phyloP scores from a whole-genome alignment of 805 yeast species.

The Starmerella lactis-condensi region DNA sequence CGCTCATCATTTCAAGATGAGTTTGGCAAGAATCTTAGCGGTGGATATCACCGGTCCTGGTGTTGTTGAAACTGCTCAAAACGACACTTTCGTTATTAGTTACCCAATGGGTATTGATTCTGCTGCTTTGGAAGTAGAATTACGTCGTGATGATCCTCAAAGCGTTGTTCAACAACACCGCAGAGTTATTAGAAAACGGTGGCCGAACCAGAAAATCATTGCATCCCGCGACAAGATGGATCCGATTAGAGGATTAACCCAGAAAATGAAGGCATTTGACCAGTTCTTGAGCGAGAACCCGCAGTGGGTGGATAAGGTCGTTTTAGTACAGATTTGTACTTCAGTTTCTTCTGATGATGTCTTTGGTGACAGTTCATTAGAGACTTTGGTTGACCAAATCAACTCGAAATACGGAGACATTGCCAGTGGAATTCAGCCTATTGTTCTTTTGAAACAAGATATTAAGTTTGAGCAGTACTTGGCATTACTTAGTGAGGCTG shows the following conservation, averaged over 20 bases:
- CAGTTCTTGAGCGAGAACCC: conserved; percentile 56
- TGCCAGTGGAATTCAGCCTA: conserved; percentile 56
- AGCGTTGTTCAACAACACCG: conserved; percentile 31
- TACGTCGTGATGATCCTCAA: conserved; percentile 24
- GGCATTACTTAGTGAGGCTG: conserved; percentile 73
- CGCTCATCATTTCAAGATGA: conserved; percentile 81
- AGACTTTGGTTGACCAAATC: conserved; percentile 66
- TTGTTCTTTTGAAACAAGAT: conserved; percentile 73
- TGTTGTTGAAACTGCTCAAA: conserved; percentile 51
- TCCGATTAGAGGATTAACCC: conserved; percentile 69
- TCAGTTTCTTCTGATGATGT: conserved; percentile 26
- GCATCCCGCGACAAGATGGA: conserved; percentile 83
- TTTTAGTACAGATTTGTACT: conserved; percentile 62
- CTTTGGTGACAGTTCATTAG: conserved; percentile 32
- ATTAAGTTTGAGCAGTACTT: conserved; percentile 76
- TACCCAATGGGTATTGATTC: conserved; percentile 28
- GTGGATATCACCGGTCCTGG: conserved; percentile 65
- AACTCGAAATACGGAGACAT: conserved; percentile 54
- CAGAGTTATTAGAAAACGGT: conserved; percentile 50
- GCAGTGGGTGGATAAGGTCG: conserved; percentile 44
- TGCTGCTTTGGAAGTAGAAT: conserved; percentile 28
- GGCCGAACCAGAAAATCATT: conserved; percentile 52
- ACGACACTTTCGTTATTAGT: conserved; percentile 22
- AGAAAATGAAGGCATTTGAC: conserved; percentile 75
- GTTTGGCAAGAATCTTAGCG: conserved; percentile 63